Conservation (phyloP, 495 filamentous ascomycete species). For the Penicillium subrubescens region DNA sequence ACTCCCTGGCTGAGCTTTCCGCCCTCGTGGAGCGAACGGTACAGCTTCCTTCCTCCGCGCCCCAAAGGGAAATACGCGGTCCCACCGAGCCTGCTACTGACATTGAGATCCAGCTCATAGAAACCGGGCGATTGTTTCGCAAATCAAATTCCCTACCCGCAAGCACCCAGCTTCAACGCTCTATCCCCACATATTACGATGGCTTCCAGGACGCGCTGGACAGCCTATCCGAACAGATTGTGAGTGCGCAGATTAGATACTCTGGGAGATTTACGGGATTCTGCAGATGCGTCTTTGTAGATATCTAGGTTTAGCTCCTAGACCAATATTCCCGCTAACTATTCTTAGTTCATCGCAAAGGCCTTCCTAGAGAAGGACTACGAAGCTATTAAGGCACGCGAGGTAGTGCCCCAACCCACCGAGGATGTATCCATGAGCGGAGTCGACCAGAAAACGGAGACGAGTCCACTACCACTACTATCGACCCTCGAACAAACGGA, state of each 20-base stretch:
- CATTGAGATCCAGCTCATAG: slow-evolving; percentile 40
- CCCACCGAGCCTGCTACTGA: slow-evolving; percentile 22
- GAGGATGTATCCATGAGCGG: slow-evolving; percentile 41
- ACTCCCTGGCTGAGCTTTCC: slow-evolving; percentile 46
- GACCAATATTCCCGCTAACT: slow-evolving; percentile 21
- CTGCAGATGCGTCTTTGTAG: not conserved
- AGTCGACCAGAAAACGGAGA: slow-evolving; percentile 20
- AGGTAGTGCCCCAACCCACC: slow-evolving; percentile 29
- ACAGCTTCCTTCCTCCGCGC: slow-evolving; percentile 9
- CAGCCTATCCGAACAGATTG: slow-evolving; percentile 54
- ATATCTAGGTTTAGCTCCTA: not conserved
- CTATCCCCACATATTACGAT: slow-evolving; percentile 47
- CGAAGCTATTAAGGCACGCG: slow-evolving; percentile 41
- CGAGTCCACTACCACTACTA: slow-evolving; percentile 16
- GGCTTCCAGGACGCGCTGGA: slow-evolving; percentile 53
- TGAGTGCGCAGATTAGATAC: slow-evolving; percentile 32
- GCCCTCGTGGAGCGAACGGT: slow-evolving; percentile 51
- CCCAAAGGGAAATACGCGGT: not conserved
- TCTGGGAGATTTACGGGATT: not conserved
- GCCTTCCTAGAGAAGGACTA: slow-evolving; percentile 50
- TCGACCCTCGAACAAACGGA: slow-evolving; percentile 20
- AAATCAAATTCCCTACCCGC: slow-evolving; percentile 39
- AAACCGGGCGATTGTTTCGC: slow-evolving; percentile 52
- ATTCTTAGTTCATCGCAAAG: slow-evolving; percentile 46
- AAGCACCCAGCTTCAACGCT: slow-evolving; percentile 42